Base-by-base conservation (phyloP, 1,284 basidiomycete genomes). In the Moesziomyces parantarcticus region DNA sequence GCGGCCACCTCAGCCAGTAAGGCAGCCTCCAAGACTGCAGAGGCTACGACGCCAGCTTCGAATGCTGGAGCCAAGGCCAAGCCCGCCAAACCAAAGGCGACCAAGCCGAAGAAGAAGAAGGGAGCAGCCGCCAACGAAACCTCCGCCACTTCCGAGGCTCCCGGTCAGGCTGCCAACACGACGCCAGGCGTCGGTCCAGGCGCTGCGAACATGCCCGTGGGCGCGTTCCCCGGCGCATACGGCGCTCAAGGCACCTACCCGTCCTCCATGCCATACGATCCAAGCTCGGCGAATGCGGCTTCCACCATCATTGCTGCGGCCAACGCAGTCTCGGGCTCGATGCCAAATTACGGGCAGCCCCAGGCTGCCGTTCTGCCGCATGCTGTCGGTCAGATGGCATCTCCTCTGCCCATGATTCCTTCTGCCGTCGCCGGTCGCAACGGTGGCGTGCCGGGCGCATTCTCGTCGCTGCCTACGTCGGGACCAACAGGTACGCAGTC, bases 91-190 rank as follows among this genome's bases (percentile, higher is more conserved):
- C 25, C 66, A 16, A 73, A 73, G 43, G 11, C 63, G 21, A 42
- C 50, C 41, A 72, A 72, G 50, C 41, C 64, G 16, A 66, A 66
- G 55, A 75, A 75, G 50, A 70, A 75, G 57, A 69, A 74, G 36
- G 55, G 56, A 7, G 48, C 57, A 11, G 55, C 56, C 41, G 53
- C 51, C 25, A 64, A 63, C 22, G 43, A 58, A 21, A 18, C 48
- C 29, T 5, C 43, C 0, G 39, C 57, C 5, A 18, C 50, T 2
- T n/a, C 63, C 5, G 44, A 48, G n/a, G 36, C 46, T 1, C 40
- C 44, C 16, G 57, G 40, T 18, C 16, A 36, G 25, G 47, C 51
- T 9, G 51, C 29, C 16, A 21, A 48, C 1, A 51, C 20, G 40
- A 42, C 26, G 8, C 36, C 48, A 20, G 36, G 34, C 14, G 49